Conservation (phyloP, 495 filamentous ascomycete genomes). For the Xylaria cubensis region DNA sequence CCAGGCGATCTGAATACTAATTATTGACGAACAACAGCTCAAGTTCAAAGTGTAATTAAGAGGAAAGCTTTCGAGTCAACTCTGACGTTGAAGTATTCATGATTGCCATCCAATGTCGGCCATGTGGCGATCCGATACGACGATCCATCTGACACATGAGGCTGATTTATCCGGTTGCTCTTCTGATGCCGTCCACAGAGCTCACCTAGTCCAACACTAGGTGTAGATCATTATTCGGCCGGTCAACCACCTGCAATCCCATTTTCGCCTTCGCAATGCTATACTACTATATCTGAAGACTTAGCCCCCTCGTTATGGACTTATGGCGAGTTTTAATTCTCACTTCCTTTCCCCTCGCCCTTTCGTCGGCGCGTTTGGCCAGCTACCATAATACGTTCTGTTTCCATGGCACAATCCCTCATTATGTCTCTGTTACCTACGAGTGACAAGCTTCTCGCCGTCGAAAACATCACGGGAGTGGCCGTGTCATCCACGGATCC, state of each 20-base stretch:
- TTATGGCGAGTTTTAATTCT: slow-evolving; percentile 25
- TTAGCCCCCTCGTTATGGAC: slow-evolving; percentile 33
- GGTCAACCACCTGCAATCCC: slow-evolving; percentile 1
- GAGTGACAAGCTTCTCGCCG: not conserved
- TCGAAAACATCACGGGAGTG: not conserved
- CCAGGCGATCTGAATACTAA: not conserved
- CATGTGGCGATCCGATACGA: slow-evolving; percentile 36
- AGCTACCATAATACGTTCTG: not conserved
- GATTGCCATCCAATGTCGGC: slow-evolving; percentile 4
- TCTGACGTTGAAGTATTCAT: not conserved
- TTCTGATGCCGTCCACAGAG: slow-evolving; percentile 28
- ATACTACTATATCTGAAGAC: slow-evolving; percentile 25
- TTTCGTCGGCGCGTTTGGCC: slow-evolving; percentile 29
- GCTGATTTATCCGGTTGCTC: slow-evolving; percentile 45
- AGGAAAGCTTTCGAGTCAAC: not conserved
- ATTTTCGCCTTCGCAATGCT: slow-evolving; percentile 26
- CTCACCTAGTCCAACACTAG: slow-evolving; percentile 28
- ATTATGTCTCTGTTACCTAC: slow-evolving; percentile 27
- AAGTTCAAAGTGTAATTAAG: not conserved
- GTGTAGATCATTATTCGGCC: slow-evolving; percentile 16
- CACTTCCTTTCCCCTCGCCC: slow-evolving; percentile 4
- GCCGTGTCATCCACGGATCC: slow-evolving; percentile 13
- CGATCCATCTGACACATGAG: slow-evolving; percentile 43
- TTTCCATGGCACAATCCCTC: slow-evolving; percentile 22
- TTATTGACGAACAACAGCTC: not conserved